phyloP scores from a whole-genome alignment of 2,329 filamentous ascomycete genomes.

The Byssoonygena ceratinophila region DNA sequence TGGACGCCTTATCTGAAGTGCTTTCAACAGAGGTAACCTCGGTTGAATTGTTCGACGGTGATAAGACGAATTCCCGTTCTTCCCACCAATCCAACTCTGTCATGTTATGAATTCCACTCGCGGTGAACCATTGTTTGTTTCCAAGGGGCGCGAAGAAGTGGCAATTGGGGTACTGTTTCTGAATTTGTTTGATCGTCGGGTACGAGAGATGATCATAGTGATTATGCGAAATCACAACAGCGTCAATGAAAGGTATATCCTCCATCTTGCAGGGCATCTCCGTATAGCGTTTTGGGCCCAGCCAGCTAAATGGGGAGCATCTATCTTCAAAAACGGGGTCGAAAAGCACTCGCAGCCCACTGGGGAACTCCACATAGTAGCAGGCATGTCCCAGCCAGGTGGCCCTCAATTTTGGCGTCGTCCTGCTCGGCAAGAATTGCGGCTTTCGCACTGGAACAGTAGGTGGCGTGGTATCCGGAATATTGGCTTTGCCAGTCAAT shows the following conservation, averaged over 20 bases:
- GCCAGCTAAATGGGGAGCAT: conserved; percentile 63
- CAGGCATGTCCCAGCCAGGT: conserved; percentile 96
- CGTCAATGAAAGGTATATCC: conserved; percentile 55
- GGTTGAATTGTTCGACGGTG: conserved; percentile 25
- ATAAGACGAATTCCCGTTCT: conserved; percentile 60
- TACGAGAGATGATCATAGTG: conserved; percentile 90
- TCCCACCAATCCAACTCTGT: conserved; percentile 97
- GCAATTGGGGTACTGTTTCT: conserved; percentile 59
- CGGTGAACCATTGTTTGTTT: conserved; percentile 69
- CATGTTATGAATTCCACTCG: conserved; percentile 59
- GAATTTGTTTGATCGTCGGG: conserved; percentile 60
- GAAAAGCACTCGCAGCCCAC: conserved; percentile 77
- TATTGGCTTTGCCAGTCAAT: conserved; percentile 42
- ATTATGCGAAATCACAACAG: conserved; percentile 68
- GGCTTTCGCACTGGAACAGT: conserved; percentile 59
- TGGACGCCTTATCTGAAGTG: conserved; percentile 17
- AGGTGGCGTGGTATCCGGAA: conserved; percentile 53
- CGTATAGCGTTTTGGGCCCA: conserved; percentile 69
- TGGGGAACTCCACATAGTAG: conserved; percentile 82
- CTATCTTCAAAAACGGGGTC: conserved; percentile 87
- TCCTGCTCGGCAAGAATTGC: conserved; percentile 52
- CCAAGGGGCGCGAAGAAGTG: conserved; percentile 85
- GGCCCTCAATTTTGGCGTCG: conserved; percentile 56
- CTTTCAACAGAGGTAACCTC: conserved; percentile 21
- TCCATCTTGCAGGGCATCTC: conserved; percentile 62